Evolutionary conservation across 208 protist species (phyloP), one percentile per base, ranked within the genome.

Genomic region (Trichomonas gallinae): DNA sequence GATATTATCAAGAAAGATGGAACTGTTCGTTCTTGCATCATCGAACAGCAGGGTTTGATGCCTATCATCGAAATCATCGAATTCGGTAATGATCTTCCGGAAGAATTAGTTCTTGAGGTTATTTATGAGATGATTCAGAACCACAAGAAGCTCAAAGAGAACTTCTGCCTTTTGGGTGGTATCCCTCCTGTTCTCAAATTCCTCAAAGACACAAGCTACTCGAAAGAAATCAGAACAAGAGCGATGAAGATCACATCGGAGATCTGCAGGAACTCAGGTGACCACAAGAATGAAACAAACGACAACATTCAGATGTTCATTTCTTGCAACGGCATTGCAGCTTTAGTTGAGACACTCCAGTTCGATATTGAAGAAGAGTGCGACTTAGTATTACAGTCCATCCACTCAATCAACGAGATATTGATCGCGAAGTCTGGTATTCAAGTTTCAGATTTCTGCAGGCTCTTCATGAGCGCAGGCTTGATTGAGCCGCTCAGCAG

Each of bases 221-320:
- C 31, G 11, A 42, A 40, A 40, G 87, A 93, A 9, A 38, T 51
- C 26, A 51, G 8, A 51, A 38, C 40, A 34, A 8, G 40, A 9
- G 87, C 87, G 9, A 44, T 93, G 42, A 93, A 93, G 13, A 51
- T 93, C 10, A 23, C 44, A 9, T 48, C 87, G n/a, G 87, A 93
- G 46, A 93, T 93, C n/a, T 93, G 87, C n/a, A 38, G 40, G 10
- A 51, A 48, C 6, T 51, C 21, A 11, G 58, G 26, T 72, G 58
- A 72, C 6, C 58, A 72, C 1, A 72, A 72, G 58, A 72, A 72
- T 26, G 58, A 72, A n/a, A 72, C 83, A 46, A 17, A 51, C n/a
- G 87, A 93, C 44, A 93, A 93, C 44, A 93, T 44, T 34, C 87
- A 93, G 36, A 93, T 93, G 87, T 93, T 93, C 31, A 93, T 93